Evolutionary conservation across 1,284 basidiomycete species (phyloP).

Genomic region (Tilletiaria anomala): DNA sequence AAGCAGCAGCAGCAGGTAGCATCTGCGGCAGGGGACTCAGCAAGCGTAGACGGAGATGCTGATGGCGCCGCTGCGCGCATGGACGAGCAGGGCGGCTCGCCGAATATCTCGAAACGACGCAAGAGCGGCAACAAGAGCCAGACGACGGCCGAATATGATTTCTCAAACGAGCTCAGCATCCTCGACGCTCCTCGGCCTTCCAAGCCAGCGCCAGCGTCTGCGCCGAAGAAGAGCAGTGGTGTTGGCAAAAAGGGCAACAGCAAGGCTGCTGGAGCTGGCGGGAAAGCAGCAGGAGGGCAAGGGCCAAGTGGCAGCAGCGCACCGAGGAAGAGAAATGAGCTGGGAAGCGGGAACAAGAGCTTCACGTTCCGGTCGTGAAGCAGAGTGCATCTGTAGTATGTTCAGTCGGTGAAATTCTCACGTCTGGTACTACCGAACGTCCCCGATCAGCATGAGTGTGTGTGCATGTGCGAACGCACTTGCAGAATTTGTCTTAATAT

Average conservation of each 20-base stretch:
- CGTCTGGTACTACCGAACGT: not conserved
- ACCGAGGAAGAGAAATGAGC: slow-evolving; percentile 5
- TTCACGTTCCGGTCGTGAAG: slow-evolving; percentile 1
- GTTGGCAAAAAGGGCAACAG: not conserved
- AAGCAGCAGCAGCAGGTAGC: too few relatives aligned
- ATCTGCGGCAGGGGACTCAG: too few relatives aligned
- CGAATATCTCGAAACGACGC: too few relatives aligned
- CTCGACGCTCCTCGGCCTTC: slow-evolving; percentile 1
- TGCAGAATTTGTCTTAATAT: too few relatives aligned
- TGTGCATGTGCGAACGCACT: too few relatives aligned
- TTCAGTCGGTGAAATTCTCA: not conserved
- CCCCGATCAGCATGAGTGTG: too few relatives aligned
- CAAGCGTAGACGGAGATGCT: too few relatives aligned
- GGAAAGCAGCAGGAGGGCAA: not conserved
- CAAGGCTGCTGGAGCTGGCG: not conserved
- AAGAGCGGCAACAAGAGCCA: too few relatives aligned
- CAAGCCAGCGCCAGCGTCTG: not conserved
- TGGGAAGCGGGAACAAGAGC: slow-evolving; percentile 4
- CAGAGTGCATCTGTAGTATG: not conserved
- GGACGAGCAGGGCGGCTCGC: too few relatives aligned
- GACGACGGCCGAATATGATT: too few relatives aligned
- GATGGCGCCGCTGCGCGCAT: too few relatives aligned
- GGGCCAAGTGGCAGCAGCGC: not conserved
- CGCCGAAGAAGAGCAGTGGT: not conserved
- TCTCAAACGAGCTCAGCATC: not conserved